These are phyloP conservation scores for Musa balbisiana DNA, from an alignment of 202 grass and related monocot species.

Conservation along the genomic window DNA sequence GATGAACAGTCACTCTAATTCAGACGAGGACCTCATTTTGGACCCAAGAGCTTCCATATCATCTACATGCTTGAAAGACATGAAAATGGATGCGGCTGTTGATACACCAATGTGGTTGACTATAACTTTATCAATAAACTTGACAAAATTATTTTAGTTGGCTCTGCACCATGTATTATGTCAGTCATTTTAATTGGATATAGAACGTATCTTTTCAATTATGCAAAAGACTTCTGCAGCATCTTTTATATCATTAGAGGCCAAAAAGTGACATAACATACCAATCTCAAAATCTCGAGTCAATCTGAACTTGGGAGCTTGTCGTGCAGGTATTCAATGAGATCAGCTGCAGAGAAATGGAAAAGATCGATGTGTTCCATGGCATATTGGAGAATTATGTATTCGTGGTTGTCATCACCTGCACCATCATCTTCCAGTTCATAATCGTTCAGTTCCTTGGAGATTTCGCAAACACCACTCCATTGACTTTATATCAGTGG, in stretches of 20 bases:
- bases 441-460: constrained; percentile 84
- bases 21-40: no score
- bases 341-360: constrained; percentile 90
- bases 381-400: constrained; percentile 69
- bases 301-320: neutral
- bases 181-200: no score
- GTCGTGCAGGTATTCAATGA: constrained; percentile 74
- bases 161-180: neutral
- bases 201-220: no score
- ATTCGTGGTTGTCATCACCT: constrained; percentile 49
- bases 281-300: neutral
- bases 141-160: no score
- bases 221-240: neutral
- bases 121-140: no score
- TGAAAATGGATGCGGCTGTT: no score
- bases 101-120: no score
- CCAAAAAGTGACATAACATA: neutral
- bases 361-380: constrained; percentile 73
- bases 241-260: neutral
- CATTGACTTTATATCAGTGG: constrained; percentile 52
- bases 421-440: constrained; percentile 61
- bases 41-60: no score
- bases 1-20: no score
- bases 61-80: no score
- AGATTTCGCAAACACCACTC: constrained; percentile 63